These are phyloP conservation scores for Ophiostoma quercus DNA, from an alignment of 2,329 filamentous ascomycete species.

Conservation along the genomic window DNA sequence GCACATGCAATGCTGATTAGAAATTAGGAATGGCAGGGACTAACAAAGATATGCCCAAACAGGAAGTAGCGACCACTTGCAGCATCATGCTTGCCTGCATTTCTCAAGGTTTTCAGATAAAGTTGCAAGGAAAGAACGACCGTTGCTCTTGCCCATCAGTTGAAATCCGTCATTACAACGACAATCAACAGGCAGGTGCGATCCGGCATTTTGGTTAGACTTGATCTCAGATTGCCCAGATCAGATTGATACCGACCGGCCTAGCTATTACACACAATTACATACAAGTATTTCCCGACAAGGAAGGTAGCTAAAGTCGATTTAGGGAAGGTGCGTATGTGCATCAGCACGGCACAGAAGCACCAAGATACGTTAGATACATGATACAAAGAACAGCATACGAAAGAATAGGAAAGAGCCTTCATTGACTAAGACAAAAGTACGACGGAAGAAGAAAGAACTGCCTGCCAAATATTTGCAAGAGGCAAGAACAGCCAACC, in stretches of 20 bases:
- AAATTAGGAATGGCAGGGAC: not conserved
- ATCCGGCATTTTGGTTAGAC: not conserved
- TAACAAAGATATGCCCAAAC: not conserved
- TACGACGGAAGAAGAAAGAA: conserved; percentile 4
- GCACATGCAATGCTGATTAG: not conserved
- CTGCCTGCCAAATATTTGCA: not conserved
- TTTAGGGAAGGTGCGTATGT: not conserved
- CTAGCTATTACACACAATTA: conserved; percentile 7
- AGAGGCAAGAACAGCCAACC: conserved; percentile 14
- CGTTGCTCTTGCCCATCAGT: not conserved
- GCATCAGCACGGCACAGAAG: not conserved
- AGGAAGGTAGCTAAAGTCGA: conserved; percentile 19
- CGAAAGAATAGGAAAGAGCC: not conserved
- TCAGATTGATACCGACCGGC: not conserved
- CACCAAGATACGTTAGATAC: not conserved
- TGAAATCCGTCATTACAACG: not conserved
- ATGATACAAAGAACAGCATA: conserved; percentile 2
- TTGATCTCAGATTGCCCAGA: not conserved
- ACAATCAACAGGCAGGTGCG: not conserved
- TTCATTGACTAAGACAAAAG: not conserved
- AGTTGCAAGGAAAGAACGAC: not conserved
- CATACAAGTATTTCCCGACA: conserved; percentile 14
- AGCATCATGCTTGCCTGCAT: not conserved
- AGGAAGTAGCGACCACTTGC: not conserved
- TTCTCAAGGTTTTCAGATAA: not conserved